Evolutionary conservation across 2,329 filamentous ascomycete genomes (phyloP).

Genomic region (Ramularia collo-cygni): DNA sequence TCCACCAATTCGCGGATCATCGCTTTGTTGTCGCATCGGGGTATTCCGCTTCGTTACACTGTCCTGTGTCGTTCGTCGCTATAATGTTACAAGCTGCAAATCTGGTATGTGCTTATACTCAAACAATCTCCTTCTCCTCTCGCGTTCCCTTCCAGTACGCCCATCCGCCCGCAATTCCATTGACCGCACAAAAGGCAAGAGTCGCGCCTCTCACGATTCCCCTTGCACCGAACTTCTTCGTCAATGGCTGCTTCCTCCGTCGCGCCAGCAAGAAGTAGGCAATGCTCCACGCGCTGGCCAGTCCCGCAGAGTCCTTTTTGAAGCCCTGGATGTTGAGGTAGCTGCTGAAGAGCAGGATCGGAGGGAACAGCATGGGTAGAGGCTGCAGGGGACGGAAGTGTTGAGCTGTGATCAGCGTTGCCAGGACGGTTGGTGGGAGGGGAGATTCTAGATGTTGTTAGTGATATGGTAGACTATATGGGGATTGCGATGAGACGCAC

Average conservation of each 20-base stretch:
- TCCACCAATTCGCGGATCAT: too few relatives aligned
- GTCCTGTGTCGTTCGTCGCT: too few relatives aligned
- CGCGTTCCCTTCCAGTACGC: constrained; percentile 36
- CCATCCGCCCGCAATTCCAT: constrained; percentile 45
- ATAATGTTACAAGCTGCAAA: too few relatives aligned
- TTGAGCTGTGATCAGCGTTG: constrained; percentile 59
- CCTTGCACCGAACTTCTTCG: constrained; percentile 43
- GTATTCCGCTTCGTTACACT: too few relatives aligned
- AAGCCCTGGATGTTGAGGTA: constrained; percentile 59
- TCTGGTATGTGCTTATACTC: too few relatives aligned
- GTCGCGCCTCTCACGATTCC: constrained; percentile 48
- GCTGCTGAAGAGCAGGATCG: constrained; percentile 57
- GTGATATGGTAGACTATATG: too few relatives aligned
- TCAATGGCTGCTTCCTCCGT: constrained; percentile 47
- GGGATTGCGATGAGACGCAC: constrained; percentile 33
- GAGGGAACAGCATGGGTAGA: constrained; percentile 61
- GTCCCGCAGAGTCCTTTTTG: constrained; percentile 56
- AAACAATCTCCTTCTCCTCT: constrained; percentile 11
- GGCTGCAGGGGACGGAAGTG: constrained; percentile 60
- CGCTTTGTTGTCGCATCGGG: too few relatives aligned
- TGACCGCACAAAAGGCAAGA: constrained; percentile 44
- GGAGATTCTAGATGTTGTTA: constrained; percentile 49
- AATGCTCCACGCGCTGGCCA: constrained; percentile 59
- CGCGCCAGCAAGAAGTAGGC: constrained; percentile 58
- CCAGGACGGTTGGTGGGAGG: constrained; percentile 57